Conservation (phyloP, 345 rosid species). For the Corchorus olitorius region DNA sequence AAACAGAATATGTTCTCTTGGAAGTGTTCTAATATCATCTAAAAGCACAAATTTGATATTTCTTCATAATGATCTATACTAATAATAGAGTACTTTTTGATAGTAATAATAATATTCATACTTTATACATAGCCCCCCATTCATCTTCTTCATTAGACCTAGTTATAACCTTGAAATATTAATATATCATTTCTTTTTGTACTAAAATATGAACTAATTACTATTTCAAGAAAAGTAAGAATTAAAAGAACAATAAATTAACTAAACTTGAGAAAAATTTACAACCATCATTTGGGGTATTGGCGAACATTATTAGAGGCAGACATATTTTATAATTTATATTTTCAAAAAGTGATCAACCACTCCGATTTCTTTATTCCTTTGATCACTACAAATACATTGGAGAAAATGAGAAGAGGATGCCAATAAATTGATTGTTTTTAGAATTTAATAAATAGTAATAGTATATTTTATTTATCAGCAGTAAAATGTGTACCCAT, state of each 20-base stretch:
- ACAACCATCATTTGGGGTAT: neutral
- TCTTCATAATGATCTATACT: neutral
- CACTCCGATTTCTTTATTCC: neutral
- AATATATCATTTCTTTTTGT: neutral
- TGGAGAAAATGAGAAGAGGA: neutral
- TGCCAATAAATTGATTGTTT: neutral
- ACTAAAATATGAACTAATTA: neutral
- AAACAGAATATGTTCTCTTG: constrained; percentile 7
- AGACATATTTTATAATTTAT: neutral
- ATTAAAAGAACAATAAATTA: neutral
- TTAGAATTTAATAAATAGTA: neutral
- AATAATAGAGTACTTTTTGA: neutral
- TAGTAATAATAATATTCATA: too few relatives aligned
- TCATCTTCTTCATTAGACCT: neutral
- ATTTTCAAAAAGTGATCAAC: neutral
- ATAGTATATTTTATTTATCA: neutral
- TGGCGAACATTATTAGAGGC: neutral
- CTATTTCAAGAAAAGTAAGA: neutral
- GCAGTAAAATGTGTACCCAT: neutral
- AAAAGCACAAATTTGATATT: neutral
- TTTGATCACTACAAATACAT: neutral
- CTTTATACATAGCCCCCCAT: neutral
- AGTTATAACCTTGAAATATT: neutral
- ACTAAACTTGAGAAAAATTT: neutral
- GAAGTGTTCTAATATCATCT: neutral